Percentiles rank a stretch among this genome's conserved stretches.
phyloP scores from a whole-genome alignment of 139 green algal genomes.

The Pseudopediastrum boryanum region DNA sequence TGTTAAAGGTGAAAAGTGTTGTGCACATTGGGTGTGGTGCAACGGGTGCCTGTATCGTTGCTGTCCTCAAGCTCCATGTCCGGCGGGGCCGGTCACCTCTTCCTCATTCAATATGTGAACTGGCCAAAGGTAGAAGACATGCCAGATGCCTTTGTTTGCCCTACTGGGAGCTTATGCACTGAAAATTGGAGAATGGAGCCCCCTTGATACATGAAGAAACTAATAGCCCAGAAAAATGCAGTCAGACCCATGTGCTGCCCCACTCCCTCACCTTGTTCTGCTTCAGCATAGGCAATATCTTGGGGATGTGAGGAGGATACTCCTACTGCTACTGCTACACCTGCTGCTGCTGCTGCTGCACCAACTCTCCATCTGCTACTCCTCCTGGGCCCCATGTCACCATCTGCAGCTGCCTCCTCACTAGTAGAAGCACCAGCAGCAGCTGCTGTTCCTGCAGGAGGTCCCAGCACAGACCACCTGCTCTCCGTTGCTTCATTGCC shows the following conservation, averaged over 20 bases:
- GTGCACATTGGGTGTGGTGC: too few species aligned
- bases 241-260: constrained; percentile 1
- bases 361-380: constrained; percentile 2
- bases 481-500: too few species aligned
- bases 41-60: too few species aligned
- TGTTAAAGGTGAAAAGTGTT: too few species aligned
- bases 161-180: constrained; percentile 40
- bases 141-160: neutral
- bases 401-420: neutral
- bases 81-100: neutral
- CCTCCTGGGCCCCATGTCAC: neutral
- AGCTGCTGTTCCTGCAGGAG: constrained; percentile 6
- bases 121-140: neutral
- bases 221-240: neutral
- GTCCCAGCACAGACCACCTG: too few species aligned
- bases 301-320: neutral
- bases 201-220: neutral
- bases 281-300: constrained; percentile 9
- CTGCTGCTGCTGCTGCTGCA: neutral
- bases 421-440: neutral
- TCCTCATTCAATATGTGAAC: neutral
- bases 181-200: constrained; percentile 51
- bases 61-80: too few species aligned
- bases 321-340: neutral
- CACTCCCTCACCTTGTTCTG: neutral